Base-by-base conservation (phyloP, 1,139 yeast species). In the Hemisphaericaspora subhashii region DNA sequence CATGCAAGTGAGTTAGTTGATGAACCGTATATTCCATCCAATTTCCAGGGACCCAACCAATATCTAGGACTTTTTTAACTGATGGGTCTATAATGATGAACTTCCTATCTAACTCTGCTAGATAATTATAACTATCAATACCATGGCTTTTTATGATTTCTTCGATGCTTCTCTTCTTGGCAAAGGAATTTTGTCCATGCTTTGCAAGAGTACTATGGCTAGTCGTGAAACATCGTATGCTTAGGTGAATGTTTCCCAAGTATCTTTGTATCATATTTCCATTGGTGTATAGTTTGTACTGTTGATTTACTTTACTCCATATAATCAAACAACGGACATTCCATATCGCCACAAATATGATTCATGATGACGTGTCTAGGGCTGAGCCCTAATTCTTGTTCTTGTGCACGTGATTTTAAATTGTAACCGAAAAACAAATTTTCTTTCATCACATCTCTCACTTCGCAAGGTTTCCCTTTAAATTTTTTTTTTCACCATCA, bases 11-110 rank as follows among this genome's bases (percentile, higher is more conserved):
- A 30, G 62, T 54, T 42, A 72, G 47, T 23, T 60, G 50, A 24
- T 56, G 44, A 32, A 58, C 55, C 6, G 95, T 84, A 23, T 86
- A 94, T 49, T 83, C 87, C 10, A 90, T 75, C 98, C 98, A 92
- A 25, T 95, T 90, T 0, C 98, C 98, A 0, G 98, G 98, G 0
- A 95, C 95, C 57, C 76, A 92, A 1, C 98, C 98, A 17, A 71
- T 46, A 44, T 72, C 76, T 4, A 72, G 27, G 4, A 68, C 66
- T 36, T 56, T 60, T 5, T 54, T 53, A 3, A 67, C 65, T 1
- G 39, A 35, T 7, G 42, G 20, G 40, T 59, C 50, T 43, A 70
- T 60, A 3, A 71, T 47, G 1, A 47, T 40, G 44, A 58, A 68
- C 21, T 57, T 50, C 12, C 52, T 47, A 45, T 69, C 70, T 7